Conservation (phyloP, 2,329 filamentous ascomycete genomes). For the Madurella mycetomatis region DNA sequence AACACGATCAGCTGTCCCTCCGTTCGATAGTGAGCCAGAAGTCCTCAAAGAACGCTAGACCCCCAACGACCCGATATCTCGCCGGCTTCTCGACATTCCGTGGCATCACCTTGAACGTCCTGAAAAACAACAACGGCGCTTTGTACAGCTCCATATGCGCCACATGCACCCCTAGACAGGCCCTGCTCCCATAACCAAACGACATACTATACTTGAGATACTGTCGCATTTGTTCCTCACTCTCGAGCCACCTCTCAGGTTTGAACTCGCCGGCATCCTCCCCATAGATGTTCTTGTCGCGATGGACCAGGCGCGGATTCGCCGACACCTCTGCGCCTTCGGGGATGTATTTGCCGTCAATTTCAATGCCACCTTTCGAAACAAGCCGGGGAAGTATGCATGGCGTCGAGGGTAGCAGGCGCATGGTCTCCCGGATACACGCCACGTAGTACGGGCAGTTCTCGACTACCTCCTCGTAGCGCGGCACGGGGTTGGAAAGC, state of each 20-base stretch:
- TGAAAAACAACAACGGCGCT: slow-evolving; percentile 5
- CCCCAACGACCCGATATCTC: neutral
- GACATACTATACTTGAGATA: slow-evolving; percentile 26
- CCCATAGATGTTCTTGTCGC: slow-evolving; percentile 39
- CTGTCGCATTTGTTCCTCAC: slow-evolving; percentile 13
- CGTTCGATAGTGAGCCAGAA: neutral
- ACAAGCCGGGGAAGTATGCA: slow-evolving; percentile 7
- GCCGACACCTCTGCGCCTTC: slow-evolving; percentile 29
- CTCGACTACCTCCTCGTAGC: slow-evolving; percentile 14
- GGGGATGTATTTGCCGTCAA: slow-evolving; percentile 17
- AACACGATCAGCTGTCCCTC: neutral
- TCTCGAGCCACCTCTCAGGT: slow-evolving; percentile 43
- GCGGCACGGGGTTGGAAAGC: neutral
- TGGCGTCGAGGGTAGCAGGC: slow-evolving; percentile 36
- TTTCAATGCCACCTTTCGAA: neutral
- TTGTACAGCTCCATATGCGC: slow-evolving; percentile 33
- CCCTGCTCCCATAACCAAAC: slow-evolving; percentile 33
- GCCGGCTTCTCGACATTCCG: neutral
- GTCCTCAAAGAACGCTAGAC: neutral
- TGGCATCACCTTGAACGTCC: neutral
- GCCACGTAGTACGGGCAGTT: slow-evolving; percentile 35
- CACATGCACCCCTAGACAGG: slow-evolving; percentile 34
- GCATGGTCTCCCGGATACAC: slow-evolving; percentile 35
- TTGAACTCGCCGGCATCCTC: slow-evolving; percentile 40
- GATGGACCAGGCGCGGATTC: slow-evolving; percentile 34